phyloP scores from a whole-genome alignment of 257 asterid species.

The Agastache rugosa region DNA sequence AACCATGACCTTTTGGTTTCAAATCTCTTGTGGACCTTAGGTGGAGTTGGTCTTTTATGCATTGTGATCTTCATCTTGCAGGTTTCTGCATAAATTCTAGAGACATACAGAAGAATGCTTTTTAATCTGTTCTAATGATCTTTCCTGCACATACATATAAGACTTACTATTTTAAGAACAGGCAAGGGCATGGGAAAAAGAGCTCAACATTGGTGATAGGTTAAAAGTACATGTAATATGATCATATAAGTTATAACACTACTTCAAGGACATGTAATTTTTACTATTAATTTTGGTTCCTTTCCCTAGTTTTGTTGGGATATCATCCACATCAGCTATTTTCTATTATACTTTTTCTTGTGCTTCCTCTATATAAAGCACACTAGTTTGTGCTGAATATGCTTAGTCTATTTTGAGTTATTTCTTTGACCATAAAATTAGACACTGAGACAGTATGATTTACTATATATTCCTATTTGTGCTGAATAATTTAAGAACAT shows the following conservation, averaged over 20 bases:
- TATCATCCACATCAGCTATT: too few species aligned
- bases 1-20: conserved; percentile 22
- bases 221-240: too few species aligned
- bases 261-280: not conserved
- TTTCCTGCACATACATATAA: conserved; percentile 13
- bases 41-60: conserved; percentile 13
- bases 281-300: not conserved
- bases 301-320: too few species aligned
- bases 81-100: conserved; percentile 22
- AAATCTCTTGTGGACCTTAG: conserved; percentile 28
- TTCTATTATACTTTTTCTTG: too few species aligned
- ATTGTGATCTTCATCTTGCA: conserved; percentile 3
- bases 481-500: too few species aligned
- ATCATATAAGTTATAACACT: too few species aligned
- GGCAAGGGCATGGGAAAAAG: conserved; percentile 18
- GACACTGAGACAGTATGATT: not conserved
- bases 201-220: conserved; percentile 9
- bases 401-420: not conserved
- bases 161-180: conserved; percentile 17
- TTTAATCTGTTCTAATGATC: not conserved
- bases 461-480: conserved; percentile 11
- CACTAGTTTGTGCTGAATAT: conserved; percentile 3
- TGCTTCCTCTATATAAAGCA: not conserved
- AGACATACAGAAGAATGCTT: not conserved
- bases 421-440: not conserved